Base-by-base conservation (phyloP, 108 stramenopile species). In the Schizochytrium sp. region DNA sequence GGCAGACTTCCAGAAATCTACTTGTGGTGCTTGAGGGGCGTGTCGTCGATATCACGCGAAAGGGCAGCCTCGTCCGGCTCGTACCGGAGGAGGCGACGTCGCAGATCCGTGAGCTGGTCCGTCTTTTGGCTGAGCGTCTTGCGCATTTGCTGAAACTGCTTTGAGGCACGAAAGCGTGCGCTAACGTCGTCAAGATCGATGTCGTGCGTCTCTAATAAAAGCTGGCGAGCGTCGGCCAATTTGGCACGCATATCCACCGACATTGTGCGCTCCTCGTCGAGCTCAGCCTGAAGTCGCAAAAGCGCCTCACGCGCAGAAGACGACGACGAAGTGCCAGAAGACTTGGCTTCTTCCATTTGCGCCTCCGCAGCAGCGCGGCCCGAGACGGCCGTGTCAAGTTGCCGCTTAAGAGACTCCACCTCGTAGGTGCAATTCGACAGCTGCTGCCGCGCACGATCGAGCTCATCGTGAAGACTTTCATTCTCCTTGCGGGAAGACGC, bases 101-200 rank as follows among this genome's bases (percentile, higher is more conserved):
- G 45, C 48, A 83, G 23, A 83, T 83, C 76, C 6, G 48, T 47
- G 5, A 83, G 51, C 76, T 83, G 76, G 28, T 83, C 76, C n/a
- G 76, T 83, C 76, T 83, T 83, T 83, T 83, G 76, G 6, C 12
- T 47, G 10, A 83, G 76, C n/a, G 76, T 83, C 51, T 83, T 83
- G 51, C 76, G 76, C 45, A 83, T 47, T 23, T 83, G 76, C n/a
- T 53, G 48, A 1, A 83, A 83, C 51, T 83, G 76, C 76, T 83
- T 83, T 6, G 76, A 83, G 6, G 45, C 12, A 12, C 51, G 45
- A 1, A 83, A 83, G n/a, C 48, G 51, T 18, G 19, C 51, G 51
- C 19, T 21, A 23, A 83, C 51, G n/a, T 83, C 76, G 76, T 83
- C 76, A 23, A 83, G 51, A 3, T 83, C 76, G 2, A 83, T 53